Percentiles rank a stretch among this genome's conserved stretches.
Conservation (phyloP, 2,329 filamentous ascomycete genomes). For the Cordyceps cicadae region DNA sequence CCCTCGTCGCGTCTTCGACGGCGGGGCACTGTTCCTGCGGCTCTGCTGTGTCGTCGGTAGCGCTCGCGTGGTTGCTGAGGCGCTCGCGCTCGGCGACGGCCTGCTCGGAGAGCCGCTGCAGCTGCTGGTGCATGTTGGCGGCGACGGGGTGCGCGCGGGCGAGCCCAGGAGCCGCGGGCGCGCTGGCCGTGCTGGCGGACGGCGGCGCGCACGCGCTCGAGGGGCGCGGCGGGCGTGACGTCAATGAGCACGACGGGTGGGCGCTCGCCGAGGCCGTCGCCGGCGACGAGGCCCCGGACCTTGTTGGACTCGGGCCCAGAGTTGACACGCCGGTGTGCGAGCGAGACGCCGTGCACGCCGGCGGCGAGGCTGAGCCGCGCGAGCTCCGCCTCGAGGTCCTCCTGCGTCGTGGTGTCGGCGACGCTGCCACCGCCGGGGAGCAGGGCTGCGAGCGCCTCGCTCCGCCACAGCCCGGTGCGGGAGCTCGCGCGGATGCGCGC, state of each 20-base stretch:
- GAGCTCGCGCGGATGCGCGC: conserved; percentile 23
- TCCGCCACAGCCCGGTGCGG: conserved; percentile 23
- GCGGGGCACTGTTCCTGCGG: too few species aligned
- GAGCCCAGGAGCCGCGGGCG: conserved; percentile 22
- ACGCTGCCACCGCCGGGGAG: conserved; percentile 5
- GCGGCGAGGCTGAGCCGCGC: conserved; percentile 23
- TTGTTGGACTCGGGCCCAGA: conserved; percentile 20
- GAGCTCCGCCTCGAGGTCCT: conserved; percentile 18
- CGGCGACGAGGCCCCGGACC: conserved; percentile 17
- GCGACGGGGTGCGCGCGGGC: conserved; percentile 14
- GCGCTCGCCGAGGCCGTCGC: conserved; percentile 18
- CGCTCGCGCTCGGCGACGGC: background rate
- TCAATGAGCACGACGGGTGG: conserved; percentile 25
- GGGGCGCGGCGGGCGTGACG: conserved; percentile 23
- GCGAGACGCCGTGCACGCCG: conserved; percentile 17
- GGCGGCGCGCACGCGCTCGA: conserved; percentile 26
- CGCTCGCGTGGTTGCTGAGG: background rate
- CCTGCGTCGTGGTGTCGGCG: conserved; percentile 4
- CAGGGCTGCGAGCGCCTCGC: conserved; percentile 21
- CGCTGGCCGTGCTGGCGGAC: conserved; percentile 35
- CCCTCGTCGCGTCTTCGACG: too few species aligned
- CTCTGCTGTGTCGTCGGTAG: background rate
- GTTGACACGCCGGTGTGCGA: conserved; percentile 16
- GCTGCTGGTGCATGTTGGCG: background rate
- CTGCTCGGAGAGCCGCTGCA: background rate